Evolutionary conservation across 192 early-diverging fungal genomes (phyloP), one percentile per base, ranked within the genome.

Genomic region (Phycomyces nitens): DNA sequence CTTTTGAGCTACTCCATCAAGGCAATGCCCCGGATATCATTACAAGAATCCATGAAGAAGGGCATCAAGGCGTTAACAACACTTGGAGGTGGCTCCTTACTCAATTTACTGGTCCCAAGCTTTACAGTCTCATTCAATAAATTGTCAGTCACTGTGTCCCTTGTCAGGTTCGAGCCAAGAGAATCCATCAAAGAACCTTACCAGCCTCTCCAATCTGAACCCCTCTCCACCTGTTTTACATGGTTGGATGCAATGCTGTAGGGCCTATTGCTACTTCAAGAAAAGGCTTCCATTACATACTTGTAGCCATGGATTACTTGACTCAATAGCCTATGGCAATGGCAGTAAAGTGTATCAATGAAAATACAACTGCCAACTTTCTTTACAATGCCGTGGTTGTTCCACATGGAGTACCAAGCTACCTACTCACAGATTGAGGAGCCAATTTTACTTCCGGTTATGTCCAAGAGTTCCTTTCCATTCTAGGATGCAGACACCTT

Each of bases 301-400:
- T 75, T 0, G 42, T 65, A 3, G 72, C 64, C 10, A 57, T 65
- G 0, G 64, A 70, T 52, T 67, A 75, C 27, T 15, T 62, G 0
- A 75, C 65, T 8, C 58, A 41, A n/a, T 74, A 63, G 63, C 72
- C 67, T 0, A 43, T 69, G 6, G 72, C 72, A 0, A 15, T 0
- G 0, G 64, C 67, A 0, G 50, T 74, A 5, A 40, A 12, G 0
- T 41, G 53, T 10, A 63, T 54, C 24, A 27, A 9, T 14, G 52
- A 24, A 2, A 22, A 59, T n/a, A 38, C 51, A 0, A 59, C 58
- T 0, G 24, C 26, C 6, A 41, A 61, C 5, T 68, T 60, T 42
- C 0, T 57, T 5, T 58, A 38, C 2, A 12, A 56, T 1, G 7
- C 41, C 4, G n/a, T 72, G 0, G 2, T 57, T 3, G 6, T 14